phyloP scores from a whole-genome alignment of 768 basidiomycete genomes.

The Kwoniella botswanensis region DNA sequence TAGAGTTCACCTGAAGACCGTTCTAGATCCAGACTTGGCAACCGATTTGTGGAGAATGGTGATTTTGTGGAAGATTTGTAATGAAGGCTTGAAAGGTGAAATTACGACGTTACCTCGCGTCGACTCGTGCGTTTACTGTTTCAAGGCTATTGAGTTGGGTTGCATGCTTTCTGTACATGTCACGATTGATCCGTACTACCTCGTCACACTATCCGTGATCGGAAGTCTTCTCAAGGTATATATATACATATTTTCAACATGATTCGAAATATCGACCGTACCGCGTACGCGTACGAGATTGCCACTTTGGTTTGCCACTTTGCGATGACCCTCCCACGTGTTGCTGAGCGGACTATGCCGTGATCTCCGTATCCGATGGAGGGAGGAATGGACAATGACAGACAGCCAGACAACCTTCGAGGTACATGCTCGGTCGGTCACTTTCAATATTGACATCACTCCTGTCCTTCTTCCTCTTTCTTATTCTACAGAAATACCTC shows the following conservation, averaged over 20 bases:
- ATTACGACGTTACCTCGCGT: no score
- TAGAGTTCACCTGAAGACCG: background rate
- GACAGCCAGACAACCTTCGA: constrained; percentile 10
- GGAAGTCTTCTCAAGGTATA: background rate
- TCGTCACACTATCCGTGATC: background rate
- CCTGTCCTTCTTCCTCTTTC: background rate
- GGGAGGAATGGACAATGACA: background rate
- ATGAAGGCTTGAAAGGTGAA: no score
- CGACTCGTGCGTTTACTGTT: background rate
- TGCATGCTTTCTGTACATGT: no score
- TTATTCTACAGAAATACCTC: background rate
- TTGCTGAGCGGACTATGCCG: background rate
- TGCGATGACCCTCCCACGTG: no score
- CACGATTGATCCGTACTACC: no score
- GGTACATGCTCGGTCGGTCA: constrained; percentile 5
- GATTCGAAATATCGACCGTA: background rate
- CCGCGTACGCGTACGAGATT: constrained; percentile 8
- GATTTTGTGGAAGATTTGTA: no score
- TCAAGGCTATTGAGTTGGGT: background rate
- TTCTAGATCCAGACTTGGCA: background rate
- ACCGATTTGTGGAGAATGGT: background rate
- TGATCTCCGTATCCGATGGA: background rate
- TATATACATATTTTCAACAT: no score
- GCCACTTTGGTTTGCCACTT: constrained; percentile 1
- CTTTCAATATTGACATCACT: background rate